Evolutionary conservation across 257 asterid species (phyloP), one percentile per base, ranked within the genome.

Genomic region (Nicotiana tomentosiformis): DNA sequence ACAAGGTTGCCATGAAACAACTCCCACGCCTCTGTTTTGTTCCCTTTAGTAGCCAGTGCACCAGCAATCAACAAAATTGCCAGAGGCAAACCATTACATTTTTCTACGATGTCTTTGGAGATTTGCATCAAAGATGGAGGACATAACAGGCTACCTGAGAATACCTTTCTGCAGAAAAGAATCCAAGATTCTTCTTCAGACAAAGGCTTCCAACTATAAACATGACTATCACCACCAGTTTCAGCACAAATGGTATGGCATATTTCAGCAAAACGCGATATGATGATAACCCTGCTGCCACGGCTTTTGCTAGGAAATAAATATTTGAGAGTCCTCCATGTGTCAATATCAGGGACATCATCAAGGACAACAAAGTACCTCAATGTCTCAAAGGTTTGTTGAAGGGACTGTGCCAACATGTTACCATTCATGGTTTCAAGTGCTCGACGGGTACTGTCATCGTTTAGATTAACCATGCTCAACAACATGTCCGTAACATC

Each of bases 41-140:
- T 79, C 29, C 37, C 43, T 64, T 85, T 87, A 3, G 80, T 61
- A 58, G 84, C 80, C 57, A 85, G 62, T 26, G 84, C 62, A 30
- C 90, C 88, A 37, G 85, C 46, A 74, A 85, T 79, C 16, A 78
- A 74, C 61, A 70, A 67, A 58, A 87, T 85, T 1, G 83, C 88
- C 49, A 85, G 76, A 5, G 88, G 90, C 37, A 83, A 37, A 16
- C 88, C 88, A 4, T 30, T 82, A 62, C 90, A 87, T 32, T 82
- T 83, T 23, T 8, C 20, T 51, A 85, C 5, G 16, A 87, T 83
- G 2, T 17, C 35, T 32, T 33, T 14, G 12, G 77, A 77, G 37
- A 87, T 37, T 14, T 77, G 49, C 51, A 49, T 17, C 10, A 83
- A 35, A n/a, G 82, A 67, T 9, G 46, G 16, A 30, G 88, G 88